Base-by-base conservation (phyloP, 108 stramenopile species). In the Fistulifera solaris region DNA sequence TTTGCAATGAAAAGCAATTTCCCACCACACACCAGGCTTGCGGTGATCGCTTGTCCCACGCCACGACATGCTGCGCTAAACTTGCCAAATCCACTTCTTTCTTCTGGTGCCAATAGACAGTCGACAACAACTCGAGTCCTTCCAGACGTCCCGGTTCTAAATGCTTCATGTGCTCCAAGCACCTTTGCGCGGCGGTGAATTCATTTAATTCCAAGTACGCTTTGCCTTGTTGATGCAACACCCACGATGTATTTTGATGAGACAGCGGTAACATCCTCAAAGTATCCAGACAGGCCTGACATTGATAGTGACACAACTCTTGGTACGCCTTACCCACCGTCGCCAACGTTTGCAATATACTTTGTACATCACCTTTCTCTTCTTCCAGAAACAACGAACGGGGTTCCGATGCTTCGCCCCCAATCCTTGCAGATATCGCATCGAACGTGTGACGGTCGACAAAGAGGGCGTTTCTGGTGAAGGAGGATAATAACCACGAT, bases 1-100 rank as follows among this genome's bases (percentile, higher is more conserved):
- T 96, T 67, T 96, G 95, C 26, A 96, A 71, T 38, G 94, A 93
- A 75, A 96, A 93, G 71, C 94, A 96, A 56, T 98, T 98, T 10
- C 97, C 97, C 22, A 96, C 87, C 11, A 93, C 89, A 61, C 95
- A 98, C 95, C 95, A 98, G 13, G 89, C 80, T 61, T 94, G 86
- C 6, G 97, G 89, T 42, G 84, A 67, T 57, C 76, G 60, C 19
- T 83, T 70, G 66, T 98, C 93, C 49, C 87, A 85, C 31, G 82
- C 87, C n/a, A 85, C 68, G 11, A 72, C 90, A 28, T 77, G 64
- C 61, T 96, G 95, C 6, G 97, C 94, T 50, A 98, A 70, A 66
- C 93, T 81, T 26, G 91, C 86, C 24, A 98, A 66, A 57, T 96
- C 94, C 28, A 96, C 94, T 65, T 97, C 96, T 52, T 91, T 81